These are phyloP conservation scores for Brassica juncea DNA, from an alignment of 345 rosid genomes.

Conservation along the genomic window DNA sequence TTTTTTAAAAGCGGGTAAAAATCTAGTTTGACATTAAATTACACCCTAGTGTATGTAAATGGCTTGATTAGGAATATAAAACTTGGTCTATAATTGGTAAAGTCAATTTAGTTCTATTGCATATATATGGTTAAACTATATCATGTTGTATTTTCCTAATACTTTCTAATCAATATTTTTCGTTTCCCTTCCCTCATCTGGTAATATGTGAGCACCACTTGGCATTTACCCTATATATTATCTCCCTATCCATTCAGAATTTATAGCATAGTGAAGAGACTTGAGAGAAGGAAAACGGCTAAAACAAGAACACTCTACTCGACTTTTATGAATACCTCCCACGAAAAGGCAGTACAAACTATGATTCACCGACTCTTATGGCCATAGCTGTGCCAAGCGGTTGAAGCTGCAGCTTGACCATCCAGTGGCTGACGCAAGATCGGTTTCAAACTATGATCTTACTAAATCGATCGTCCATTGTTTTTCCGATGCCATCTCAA, in stretches of 20 bases:
- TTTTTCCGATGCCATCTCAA: conserved; percentile 27
- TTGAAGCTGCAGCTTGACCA: conserved; percentile 26
- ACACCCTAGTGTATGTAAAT: conserved; percentile 4
- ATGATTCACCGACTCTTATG: no score
- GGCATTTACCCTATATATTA: background rate
- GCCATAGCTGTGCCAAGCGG: conserved; percentile 32
- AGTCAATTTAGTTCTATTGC: background rate
- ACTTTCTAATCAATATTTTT: background rate
- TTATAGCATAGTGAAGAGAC: background rate
- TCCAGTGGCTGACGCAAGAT: conserved; percentile 19
- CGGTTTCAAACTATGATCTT: conserved; percentile 29
- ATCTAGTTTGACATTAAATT: background rate
- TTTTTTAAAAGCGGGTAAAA: no score
- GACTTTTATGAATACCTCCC: background rate
- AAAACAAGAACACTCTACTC: conserved; percentile 17
- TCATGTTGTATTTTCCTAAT: conserved; percentile 8
- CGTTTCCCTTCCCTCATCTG: background rate
- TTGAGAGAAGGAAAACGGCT: background rate
- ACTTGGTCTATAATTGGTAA: conserved; percentile 18
- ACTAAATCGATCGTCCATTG: conserved; percentile 24
- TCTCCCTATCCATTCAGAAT: conserved; percentile 4
- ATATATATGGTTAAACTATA: background rate
- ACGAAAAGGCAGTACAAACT: conserved; percentile 26
- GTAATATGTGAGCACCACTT: background rate
- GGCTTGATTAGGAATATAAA: background rate